These are phyloP conservation scores for Saturnispora ahearnii DNA, from an alignment of 805 yeast species.

Conservation along the genomic window DNA sequence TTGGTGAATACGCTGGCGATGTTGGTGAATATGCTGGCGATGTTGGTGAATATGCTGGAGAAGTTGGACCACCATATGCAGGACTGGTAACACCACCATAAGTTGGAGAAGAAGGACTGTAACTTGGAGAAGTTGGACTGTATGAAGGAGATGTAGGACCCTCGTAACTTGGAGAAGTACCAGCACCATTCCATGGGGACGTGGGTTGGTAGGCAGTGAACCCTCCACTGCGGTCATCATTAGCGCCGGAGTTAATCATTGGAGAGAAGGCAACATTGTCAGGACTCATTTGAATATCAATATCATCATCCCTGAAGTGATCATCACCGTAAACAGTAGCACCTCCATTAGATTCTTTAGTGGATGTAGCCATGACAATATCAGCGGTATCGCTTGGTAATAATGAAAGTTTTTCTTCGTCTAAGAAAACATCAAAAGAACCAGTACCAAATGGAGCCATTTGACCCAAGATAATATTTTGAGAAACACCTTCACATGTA, in stretches of 20 bases:
- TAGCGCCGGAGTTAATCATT: constrained; percentile 74
- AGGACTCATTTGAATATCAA: constrained; percentile 35
- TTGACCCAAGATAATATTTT: constrained; percentile 95
- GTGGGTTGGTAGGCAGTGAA: constrained; percentile 53
- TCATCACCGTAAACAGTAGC: constrained; percentile 84
- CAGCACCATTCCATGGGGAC: constrained; percentile 45
- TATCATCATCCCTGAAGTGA: constrained; percentile 55
- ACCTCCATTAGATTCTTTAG: constrained; percentile 57
- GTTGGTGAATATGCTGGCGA: constrained; percentile 73
- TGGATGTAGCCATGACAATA: constrained; percentile 33
- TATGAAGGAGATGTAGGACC: constrained; percentile 40
- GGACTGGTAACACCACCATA: constrained; percentile 49
- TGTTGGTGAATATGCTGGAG: constrained; percentile 74
- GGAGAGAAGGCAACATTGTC: constrained; percentile 85
- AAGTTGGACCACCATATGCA: constrained; percentile 56
- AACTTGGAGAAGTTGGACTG: constrained; percentile 51
- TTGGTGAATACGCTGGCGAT: constrained; percentile 54
- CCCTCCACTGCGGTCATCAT: constrained; percentile 70
- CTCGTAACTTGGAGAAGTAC: constrained; percentile 36
- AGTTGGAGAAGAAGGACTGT: constrained; percentile 45
- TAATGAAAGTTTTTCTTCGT: constrained; percentile 71
- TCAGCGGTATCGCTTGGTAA: constrained; percentile 42
- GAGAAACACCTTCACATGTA: constrained; percentile 98
- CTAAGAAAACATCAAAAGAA: constrained; percentile 90
- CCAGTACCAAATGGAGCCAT: constrained; percentile 99